Base-by-base conservation (phyloP, 192 early-diverging fungal genomes). In the Coemansia sp. region DNA sequence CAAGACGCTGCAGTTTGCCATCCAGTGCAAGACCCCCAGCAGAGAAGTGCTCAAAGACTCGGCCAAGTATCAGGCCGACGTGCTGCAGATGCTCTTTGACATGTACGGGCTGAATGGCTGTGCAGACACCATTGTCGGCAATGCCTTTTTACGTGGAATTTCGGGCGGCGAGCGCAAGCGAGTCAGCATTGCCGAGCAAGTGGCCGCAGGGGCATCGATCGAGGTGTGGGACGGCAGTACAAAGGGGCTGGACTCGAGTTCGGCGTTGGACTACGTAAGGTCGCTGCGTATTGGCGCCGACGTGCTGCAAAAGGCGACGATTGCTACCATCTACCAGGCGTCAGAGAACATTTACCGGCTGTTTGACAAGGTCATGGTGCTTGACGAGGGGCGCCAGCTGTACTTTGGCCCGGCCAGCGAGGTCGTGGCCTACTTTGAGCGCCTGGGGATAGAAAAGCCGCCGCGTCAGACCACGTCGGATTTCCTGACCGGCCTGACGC, bases 111-210 rank as follows among this genome's bases (percentile, higher is more conserved):
- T 76, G 34, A 33, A 27, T 7, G 44, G 54, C 12, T 76, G 74
- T 31, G 74, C 74, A 31, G 74, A 76, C 49, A 76, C 74, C 10
- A 59, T 66, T 7, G 85, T 87, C 6, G 85, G 85, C 33, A 80
- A 87, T 53, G 85, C 82, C 9, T 84, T 84, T 39, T 52, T 87
- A 52, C 84, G 86, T 44, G 84, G 86, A 57, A 68, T 85, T n/a
- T 85, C 82, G n/a, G 84, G 86, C 54, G 86, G 86, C 34, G 86
- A 88, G 59, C 80, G 82, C 56, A 85, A 85, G 64, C 86, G 86
- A 51, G 77, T 86, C 29, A 84, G 81, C 11, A 88, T 85, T 56
- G 84, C 85, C 11, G 85, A 86, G 62, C 85, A 86, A 60, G 81
- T 86, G 48, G 82, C 82, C 9, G 77, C 77, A 12, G 68, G 77